Evolutionary conservation across 2,329 filamentous ascomycete species (phyloP).

Genomic region (Aureobasidium lini): DNA sequence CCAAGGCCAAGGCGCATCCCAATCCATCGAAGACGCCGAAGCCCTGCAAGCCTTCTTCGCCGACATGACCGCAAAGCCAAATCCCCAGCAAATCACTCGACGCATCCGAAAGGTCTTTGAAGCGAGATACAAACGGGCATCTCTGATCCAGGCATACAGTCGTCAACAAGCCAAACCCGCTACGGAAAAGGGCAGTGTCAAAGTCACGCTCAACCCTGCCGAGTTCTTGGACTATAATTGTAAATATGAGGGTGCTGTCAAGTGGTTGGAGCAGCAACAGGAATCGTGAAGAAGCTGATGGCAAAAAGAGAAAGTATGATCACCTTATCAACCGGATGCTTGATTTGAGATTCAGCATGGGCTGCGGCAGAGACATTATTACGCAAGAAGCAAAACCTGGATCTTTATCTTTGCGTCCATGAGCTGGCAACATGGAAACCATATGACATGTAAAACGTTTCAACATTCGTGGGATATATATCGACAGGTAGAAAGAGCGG

Average conservation of each 20-base stretch:
- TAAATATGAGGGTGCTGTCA: conserved; percentile 29
- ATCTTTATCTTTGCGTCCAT: no score
- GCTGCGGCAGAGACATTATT: no score
- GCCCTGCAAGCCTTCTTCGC: conserved; percentile 25
- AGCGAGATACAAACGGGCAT: conserved; percentile 32
- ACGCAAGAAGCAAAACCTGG: no score
- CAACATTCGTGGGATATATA: no score
- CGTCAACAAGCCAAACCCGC: conserved; percentile 36
- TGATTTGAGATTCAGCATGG: no score
- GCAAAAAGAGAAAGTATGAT: no score
- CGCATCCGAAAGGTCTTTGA: conserved; percentile 22
- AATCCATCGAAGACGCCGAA: conserved; percentile 37
- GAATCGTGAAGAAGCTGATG: no score
- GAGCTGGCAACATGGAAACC: no score
- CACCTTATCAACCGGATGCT: no score
- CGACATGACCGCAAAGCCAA: conserved; percentile 16
- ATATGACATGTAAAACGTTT: no score
- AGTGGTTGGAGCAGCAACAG: conserved; percentile 23
- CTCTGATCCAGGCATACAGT: conserved; percentile 36
- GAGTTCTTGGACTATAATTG: conserved; percentile 39
- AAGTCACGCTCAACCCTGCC: conserved; percentile 31
- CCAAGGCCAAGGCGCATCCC: conserved; percentile 36
- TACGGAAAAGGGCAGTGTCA: conserved; percentile 26
- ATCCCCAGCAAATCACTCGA: conserved; percentile 20
- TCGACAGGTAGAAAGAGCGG: no score